A percentile compares a stretch with the other conserved stretches of the same genome.
Evolutionary conservation across 768 basidiomycete genomes (phyloP).

Genomic region (Tulasnella sp.): DNA sequence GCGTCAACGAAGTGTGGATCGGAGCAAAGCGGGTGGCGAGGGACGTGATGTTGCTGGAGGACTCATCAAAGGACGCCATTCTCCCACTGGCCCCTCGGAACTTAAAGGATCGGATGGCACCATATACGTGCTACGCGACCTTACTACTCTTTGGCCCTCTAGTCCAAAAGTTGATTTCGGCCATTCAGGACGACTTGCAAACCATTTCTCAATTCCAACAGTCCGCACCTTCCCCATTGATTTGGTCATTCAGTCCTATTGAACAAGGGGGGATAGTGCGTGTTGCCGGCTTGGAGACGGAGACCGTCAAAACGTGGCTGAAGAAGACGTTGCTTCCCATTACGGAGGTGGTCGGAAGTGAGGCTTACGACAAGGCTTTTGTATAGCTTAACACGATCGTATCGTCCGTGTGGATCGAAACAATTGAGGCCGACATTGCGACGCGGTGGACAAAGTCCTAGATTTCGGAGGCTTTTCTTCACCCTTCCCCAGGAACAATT

Average conservation of each 20-base stretch:
- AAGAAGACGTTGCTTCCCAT: slow-evolving; percentile 21
- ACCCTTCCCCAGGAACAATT: too few species aligned
- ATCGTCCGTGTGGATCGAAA: neutral
- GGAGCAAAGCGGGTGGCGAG: slow-evolving; percentile 53
- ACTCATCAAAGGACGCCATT: slow-evolving; percentile 10
- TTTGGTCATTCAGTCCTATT: slow-evolving; percentile 73
- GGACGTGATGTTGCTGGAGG: slow-evolving; percentile 67
- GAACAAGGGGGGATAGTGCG: slow-evolving; percentile 47
- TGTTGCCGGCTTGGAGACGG: slow-evolving; percentile 63
- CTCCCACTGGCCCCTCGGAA: slow-evolving; percentile 31
- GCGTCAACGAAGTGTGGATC: slow-evolving; percentile 69
- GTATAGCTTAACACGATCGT: neutral
- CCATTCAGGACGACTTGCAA: slow-evolving; percentile 40
- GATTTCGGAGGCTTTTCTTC: too few species aligned
- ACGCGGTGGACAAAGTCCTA: too few species aligned
- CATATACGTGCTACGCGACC: slow-evolving; percentile 86
- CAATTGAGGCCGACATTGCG: too few species aligned
- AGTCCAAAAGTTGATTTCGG: slow-evolving; percentile 35
- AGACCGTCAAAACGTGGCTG: slow-evolving; percentile 62
- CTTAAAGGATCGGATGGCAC: slow-evolving; percentile 49
- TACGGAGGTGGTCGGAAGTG: neutral
- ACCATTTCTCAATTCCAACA: slow-evolving; percentile 50
- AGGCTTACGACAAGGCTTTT: slow-evolving; percentile 1
- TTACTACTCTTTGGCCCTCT: slow-evolving; percentile 66
- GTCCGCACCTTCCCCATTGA: slow-evolving; percentile 40